phyloP scores from a whole-genome alignment of 108 stramenopile genomes.

The Aurantiochytrium sp. region DNA sequence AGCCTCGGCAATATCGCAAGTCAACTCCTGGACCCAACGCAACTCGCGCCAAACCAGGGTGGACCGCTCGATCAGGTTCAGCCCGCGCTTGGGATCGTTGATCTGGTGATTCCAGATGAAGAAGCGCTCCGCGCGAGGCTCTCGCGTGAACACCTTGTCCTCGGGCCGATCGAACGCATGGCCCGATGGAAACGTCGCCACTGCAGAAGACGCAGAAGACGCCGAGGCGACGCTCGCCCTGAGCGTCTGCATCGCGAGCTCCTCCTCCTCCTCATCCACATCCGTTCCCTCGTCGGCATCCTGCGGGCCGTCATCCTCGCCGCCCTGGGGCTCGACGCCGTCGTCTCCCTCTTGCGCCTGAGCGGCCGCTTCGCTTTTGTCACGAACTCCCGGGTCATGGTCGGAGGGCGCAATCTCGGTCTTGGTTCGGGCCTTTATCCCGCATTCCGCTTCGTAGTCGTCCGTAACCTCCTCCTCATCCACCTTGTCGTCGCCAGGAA shows the following conservation, averaged over 20 bases:
- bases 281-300: background rate
- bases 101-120: background rate
- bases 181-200: background rate
- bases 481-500: too few species aligned
- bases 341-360: too few species aligned
- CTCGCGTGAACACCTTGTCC: background rate
- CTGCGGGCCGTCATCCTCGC: too few species aligned
- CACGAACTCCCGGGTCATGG: too few species aligned
- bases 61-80: background rate
- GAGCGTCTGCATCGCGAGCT: background rate
- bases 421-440: too few species aligned
- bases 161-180: background rate
- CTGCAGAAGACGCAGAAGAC: background rate
- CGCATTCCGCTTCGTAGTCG: too few species aligned
- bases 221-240: too few species aligned
- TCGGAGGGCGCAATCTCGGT: too few species aligned
- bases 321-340: too few species aligned
- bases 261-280: background rate
- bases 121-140: background rate
- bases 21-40: background rate
- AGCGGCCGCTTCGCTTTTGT: too few species aligned
- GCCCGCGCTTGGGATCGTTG: background rate
- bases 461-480: too few species aligned
- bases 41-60: background rate
- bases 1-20: background rate